phyloP scores from a whole-genome alignment of 176 grass and related monocot genomes.

The Guadua angustifolia region DNA sequence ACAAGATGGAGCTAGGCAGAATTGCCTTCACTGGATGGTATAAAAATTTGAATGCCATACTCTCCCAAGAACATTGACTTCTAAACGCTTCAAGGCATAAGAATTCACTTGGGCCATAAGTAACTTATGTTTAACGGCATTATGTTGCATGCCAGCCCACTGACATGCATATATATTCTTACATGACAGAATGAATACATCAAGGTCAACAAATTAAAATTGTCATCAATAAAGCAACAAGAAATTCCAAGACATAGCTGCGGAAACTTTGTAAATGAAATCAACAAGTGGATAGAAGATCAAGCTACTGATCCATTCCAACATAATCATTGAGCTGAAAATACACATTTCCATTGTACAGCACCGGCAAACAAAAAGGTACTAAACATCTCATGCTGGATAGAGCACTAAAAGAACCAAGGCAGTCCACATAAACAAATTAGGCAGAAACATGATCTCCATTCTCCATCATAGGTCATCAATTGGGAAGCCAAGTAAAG shows the following conservation, averaged over 20 bases:
- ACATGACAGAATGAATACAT: neutral
- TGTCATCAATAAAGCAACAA: neutral
- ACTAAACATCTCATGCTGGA: neutral
- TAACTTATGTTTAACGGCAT: neutral
- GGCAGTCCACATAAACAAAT: neutral
- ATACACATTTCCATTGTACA: neutral
- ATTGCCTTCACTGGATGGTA: neutral
- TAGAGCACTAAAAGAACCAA: slow-evolving; percentile 19
- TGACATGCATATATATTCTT: neutral
- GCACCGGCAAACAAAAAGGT: neutral
- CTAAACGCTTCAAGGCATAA: neutral
- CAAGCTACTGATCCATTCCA: neutral
- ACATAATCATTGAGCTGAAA: neutral
- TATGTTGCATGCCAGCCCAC: neutral
- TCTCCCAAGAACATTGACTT: neutral
- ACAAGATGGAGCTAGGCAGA: slow-evolving; percentile 8
- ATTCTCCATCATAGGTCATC: neutral
- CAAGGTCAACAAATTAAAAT: neutral
- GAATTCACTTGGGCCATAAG: neutral
- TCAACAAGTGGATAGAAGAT: slow-evolving; percentile 9
- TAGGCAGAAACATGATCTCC: neutral
- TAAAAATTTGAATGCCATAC: slow-evolving; percentile 5
- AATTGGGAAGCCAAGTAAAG: neutral
- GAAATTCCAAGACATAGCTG: neutral
- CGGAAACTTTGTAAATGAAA: neutral